Conservation (phyloP, 192 early-diverging fungal genomes). For the Geranomyces michiganensis region DNA sequence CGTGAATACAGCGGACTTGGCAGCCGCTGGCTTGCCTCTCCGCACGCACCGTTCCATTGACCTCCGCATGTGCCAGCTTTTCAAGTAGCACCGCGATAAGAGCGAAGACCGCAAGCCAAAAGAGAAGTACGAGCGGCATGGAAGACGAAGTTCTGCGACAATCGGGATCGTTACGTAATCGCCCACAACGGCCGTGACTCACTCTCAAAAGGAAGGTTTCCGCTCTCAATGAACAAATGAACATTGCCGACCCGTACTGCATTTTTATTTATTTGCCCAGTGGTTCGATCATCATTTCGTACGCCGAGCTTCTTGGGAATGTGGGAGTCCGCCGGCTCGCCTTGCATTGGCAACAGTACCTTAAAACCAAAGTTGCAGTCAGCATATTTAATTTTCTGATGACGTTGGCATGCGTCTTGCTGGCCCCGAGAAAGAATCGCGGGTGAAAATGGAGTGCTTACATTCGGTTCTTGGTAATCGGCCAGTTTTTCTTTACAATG, state of each 20-base stretch:
- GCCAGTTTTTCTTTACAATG: background rate
- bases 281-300: constrained; percentile 4
- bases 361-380: background rate
- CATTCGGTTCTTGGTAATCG: constrained; percentile 4
- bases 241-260: constrained; percentile 9
- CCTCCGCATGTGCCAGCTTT: background rate
- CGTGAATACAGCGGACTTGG: background rate
- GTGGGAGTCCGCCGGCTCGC: background rate
- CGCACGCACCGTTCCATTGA: background rate
- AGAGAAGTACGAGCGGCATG: background rate
- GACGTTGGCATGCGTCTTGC: background rate
- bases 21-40: background rate
- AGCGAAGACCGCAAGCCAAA: constrained; percentile 2
- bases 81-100: background rate
- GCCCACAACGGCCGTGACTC: no score
- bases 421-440: background rate
- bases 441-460: background rate
- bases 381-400: background rate
- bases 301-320: constrained; percentile 8
- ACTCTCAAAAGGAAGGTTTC: no score
- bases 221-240: no score
- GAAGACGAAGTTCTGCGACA: no score
- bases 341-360: constrained; percentile 1
- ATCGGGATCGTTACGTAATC: no score
- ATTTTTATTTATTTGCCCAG: background rate